Conservation (phyloP, 192 early-diverging fungal species). For the Umbelopsis sp. region DNA sequence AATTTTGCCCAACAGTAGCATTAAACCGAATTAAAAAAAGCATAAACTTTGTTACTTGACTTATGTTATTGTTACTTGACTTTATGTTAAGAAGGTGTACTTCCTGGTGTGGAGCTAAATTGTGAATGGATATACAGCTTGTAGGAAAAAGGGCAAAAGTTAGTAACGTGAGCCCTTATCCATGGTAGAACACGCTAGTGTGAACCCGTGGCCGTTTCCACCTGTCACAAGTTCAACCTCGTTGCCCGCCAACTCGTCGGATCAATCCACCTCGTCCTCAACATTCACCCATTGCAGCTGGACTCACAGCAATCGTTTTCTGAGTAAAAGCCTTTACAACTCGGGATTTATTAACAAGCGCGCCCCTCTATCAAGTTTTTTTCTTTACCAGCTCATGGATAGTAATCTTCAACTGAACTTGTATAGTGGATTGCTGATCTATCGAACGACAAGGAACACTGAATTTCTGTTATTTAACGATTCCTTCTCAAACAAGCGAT, state of each 20-base stretch:
- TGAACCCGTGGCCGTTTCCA: neutral
- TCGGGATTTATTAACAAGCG: too few relatives aligned
- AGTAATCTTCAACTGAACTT: slow-evolving; percentile 51
- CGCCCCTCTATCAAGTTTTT: neutral
- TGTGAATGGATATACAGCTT: neutral
- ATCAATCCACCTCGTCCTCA: too few relatives aligned
- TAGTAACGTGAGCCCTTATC: neutral
- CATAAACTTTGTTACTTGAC: neutral
- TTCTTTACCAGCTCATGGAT: slow-evolving; percentile 46
- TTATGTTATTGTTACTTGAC: too few relatives aligned
- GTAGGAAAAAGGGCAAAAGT: neutral
- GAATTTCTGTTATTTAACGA: slow-evolving; percentile 88
- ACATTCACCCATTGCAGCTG: too few relatives aligned
- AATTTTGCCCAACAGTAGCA: neutral
- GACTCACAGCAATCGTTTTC: too few relatives aligned
- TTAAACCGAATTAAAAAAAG: slow-evolving; percentile 7
- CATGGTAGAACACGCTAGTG: neutral
- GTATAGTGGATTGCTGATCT: slow-evolving; percentile 70
- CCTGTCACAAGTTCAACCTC: slow-evolving; percentile 14
- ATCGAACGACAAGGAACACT: slow-evolving; percentile 66
- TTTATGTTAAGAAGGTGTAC: too few relatives aligned
- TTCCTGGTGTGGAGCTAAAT: too few relatives aligned
- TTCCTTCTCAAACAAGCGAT: slow-evolving; percentile 75
- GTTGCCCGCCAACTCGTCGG: neutral
- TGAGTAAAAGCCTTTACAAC: too few relatives aligned